Evolutionary conservation across 805 yeast genomes (phyloP), one percentile per base, ranked within the genome.

Genomic region (Zygotorulaspora florentina): DNA sequence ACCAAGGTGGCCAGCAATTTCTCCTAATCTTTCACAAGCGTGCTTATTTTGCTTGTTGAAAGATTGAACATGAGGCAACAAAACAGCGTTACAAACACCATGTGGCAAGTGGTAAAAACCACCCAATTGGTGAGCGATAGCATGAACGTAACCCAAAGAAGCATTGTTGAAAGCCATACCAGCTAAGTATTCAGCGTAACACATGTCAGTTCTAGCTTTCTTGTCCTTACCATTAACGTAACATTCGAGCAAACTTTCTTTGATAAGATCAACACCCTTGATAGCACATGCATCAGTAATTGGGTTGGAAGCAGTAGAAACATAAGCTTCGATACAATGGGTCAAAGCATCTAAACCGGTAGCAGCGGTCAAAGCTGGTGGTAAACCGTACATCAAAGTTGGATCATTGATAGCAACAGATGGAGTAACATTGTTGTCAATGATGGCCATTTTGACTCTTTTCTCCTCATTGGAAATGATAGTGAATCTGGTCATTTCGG

Each of bases 141-240:
- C 75, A 64, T 46, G 72, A 54, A 59, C 72, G 69, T 46, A 71
- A 70, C 42, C 75, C 70, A 17, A 40, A 27, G 58, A 56, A 28
- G 75, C 75, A 42, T 71, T 71, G 35, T 73, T 74, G 53, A 71
- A 71, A 18, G 75, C 75, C 44, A 71, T 65, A 15, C 75, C 75
- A 6, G 74, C 75, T 26, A 71, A 60, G 18, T 73, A 71, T 20
- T 74, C 73, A 3, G 74, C 75, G 25, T 71, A 59, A 33, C 72
- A 61, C 67, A 69, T 69, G 47, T 71, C 62, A 44, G 68, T 69
- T 53, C 70, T 72, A 16, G 75, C 75, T 45, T 62, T 72, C 34
- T 40, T 48, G 51, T 71, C 74, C n/a, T 57, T 66, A 29, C 74
- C 72, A 46, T 71, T 68, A 15, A 54, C 50, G 45, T 65, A 70